phyloP scores from a whole-genome alignment of 2,329 filamentous ascomycete species.

The Lizonia empirigonia region DNA sequence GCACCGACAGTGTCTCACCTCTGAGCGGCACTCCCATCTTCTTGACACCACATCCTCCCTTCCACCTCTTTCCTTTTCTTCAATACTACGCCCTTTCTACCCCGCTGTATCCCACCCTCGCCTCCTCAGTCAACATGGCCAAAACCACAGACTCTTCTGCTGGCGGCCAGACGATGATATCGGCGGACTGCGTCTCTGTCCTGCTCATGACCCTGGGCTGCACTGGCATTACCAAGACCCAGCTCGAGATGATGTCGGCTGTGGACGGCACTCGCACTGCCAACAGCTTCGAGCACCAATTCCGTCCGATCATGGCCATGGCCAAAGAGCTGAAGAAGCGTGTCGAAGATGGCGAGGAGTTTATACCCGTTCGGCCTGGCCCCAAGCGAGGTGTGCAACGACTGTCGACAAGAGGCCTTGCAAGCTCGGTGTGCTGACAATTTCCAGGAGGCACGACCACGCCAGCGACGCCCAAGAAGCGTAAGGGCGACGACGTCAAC shows the following conservation, averaged over 20 bases:
- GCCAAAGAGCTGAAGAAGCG: constrained; percentile 39
- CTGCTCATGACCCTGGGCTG: constrained; percentile 33
- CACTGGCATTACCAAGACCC: constrained; percentile 22
- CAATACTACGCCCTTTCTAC: background rate
- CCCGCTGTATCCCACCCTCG: no score
- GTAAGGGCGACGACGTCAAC: constrained; percentile 18
- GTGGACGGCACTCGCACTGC: constrained; percentile 35
- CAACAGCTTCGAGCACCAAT: constrained; percentile 33
- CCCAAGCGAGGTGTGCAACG: constrained; percentile 29
- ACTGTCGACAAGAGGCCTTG: background rate
- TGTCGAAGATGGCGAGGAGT: constrained; percentile 30
- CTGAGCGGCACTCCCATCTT: background rate
- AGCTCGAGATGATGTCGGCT: constrained; percentile 39
- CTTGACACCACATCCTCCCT: background rate
- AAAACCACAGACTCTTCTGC: constrained; percentile 16
- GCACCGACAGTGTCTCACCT: background rate
- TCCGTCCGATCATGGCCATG: constrained; percentile 30
- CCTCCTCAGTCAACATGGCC: constrained; percentile 18
- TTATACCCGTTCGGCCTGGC: constrained; percentile 26
- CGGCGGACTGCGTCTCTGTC: constrained; percentile 32
- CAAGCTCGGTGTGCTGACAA: constrained; percentile 4
- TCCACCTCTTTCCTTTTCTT: background rate
- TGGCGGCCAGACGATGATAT: constrained; percentile 22
- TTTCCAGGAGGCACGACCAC: constrained; percentile 14
- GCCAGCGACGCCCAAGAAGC: constrained; percentile 27